Evolutionary conservation across 352 stramenopile genomes (phyloP).

Genomic region (Globisporangium heterothallicum): DNA sequence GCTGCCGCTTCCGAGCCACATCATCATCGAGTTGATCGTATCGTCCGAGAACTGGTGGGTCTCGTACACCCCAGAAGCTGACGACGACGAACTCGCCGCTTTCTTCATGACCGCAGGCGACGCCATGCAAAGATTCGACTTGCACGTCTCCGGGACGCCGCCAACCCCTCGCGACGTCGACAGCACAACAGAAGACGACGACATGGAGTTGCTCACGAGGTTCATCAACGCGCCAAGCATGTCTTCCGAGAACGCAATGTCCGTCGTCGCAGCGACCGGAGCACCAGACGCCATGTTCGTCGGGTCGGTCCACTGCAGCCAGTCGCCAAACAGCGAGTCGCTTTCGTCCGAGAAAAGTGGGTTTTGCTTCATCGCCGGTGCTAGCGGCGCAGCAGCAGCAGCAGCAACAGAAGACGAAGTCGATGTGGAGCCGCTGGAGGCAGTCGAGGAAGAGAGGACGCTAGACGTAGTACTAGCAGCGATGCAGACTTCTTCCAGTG

Average conservation of each 20-base stretch:
- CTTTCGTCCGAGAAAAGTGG: slow-evolving; percentile 16
- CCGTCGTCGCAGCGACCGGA: neutral
- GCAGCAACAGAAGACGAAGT: neutral
- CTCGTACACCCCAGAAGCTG: slow-evolving; percentile 24
- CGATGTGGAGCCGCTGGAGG: too few species aligned
- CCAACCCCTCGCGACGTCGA: neutral
- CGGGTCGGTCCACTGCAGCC: too few species aligned
- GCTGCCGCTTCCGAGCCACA: slow-evolving; percentile 19
- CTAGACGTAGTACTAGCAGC: too few species aligned
- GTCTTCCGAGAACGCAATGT: slow-evolving; percentile 22
- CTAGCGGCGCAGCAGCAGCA: neutral
- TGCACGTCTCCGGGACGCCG: neutral
- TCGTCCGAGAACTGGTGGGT: slow-evolving; percentile 48
- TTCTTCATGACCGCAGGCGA: slow-evolving; percentile 7
- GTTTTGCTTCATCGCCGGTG: slow-evolving; percentile 1
- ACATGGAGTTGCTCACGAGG: slow-evolving; percentile 29
- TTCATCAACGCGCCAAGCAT: slow-evolving; percentile 27
- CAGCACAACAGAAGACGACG: too few species aligned
- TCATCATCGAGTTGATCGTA: slow-evolving; percentile 37
- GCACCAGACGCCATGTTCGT: slow-evolving; percentile 8
- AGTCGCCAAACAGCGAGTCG: slow-evolving; percentile 5
- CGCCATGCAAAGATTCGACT: neutral
- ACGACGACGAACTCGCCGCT: neutral
- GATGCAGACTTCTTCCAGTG: too few species aligned
- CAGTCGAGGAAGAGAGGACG: too few species aligned